Evolutionary conservation across 106 monocot species (phyloP).

Genomic region (Dendrobium nobile): DNA sequence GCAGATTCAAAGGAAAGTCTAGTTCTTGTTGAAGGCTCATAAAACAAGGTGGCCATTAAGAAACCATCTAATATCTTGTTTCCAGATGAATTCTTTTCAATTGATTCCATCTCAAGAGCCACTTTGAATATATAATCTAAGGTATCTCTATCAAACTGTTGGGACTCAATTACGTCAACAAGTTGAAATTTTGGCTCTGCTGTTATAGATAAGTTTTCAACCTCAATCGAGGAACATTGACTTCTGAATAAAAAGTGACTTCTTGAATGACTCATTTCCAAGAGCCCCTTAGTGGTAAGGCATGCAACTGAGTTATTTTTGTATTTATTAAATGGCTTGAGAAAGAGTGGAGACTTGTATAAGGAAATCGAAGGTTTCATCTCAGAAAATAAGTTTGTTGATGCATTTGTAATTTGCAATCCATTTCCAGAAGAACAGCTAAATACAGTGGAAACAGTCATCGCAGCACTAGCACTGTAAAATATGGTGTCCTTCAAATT

Average conservation of each 20-base stretch:
- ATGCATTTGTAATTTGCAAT: constrained; percentile 2
- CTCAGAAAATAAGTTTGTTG: background rate
- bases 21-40: constrained; percentile 96
- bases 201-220: constrained; percentile 9
- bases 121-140: constrained; percentile 76
- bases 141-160: constrained; percentile 75
- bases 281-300: background rate
- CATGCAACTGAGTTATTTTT: background rate
- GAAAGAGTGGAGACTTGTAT: background rate
- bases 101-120: constrained; percentile 75
- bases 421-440: background rate
- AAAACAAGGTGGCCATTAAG: constrained; percentile 96
- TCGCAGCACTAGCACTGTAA: background rate
- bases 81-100: constrained; percentile 53
- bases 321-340: background rate
- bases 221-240: constrained; percentile 9
- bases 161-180: constrained; percentile 87
- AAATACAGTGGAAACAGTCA: background rate
- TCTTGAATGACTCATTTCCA: background rate
- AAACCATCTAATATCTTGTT: constrained; percentile 64
- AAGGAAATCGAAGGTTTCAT: constrained; percentile 1
- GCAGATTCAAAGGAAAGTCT: constrained; percentile 97
- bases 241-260: background rate
- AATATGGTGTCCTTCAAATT: constrained; percentile 1
- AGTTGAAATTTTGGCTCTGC: constrained; percentile 50